Conservation (phyloP, 1,284 basidiomycete species). For the Ganoderma sinense region DNA sequence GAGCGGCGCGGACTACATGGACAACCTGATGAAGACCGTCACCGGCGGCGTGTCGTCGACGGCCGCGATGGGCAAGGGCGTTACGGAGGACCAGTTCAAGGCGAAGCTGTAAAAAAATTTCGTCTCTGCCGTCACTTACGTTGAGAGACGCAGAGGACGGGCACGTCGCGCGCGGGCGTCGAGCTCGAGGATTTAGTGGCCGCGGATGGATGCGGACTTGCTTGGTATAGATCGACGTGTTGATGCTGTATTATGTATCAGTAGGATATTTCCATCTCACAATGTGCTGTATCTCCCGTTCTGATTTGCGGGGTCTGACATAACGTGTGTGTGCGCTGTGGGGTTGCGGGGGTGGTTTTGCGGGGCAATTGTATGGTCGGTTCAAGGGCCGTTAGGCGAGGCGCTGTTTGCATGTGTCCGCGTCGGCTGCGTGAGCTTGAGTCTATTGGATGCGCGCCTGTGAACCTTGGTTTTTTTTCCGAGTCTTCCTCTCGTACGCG, state of each 20-base stretch:
- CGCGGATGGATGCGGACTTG: not conserved
- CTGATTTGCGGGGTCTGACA: not conserved
- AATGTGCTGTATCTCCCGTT: not conserved
- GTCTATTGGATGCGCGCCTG: too few relatives aligned
- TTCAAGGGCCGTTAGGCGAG: too few relatives aligned
- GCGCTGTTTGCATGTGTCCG: too few relatives aligned
- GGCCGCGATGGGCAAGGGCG: constrained; percentile 93
- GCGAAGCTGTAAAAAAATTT: constrained; percentile 50
- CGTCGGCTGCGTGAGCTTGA: too few relatives aligned
- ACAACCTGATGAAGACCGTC: constrained; percentile 92
- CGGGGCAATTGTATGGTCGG: too few relatives aligned
- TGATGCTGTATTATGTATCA: not conserved
- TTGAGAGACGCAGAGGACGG: too few relatives aligned
- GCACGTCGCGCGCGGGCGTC: too few relatives aligned
- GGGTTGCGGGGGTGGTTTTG: too few relatives aligned
- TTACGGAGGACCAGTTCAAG: constrained; percentile 92
- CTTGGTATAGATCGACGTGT: not conserved
- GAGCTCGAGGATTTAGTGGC: not conserved
- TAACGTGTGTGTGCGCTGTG: not conserved
- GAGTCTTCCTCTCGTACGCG: too few relatives aligned
- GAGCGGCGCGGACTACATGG: constrained; percentile 95
- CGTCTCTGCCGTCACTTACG: too few relatives aligned
- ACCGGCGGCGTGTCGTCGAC: constrained; percentile 96
- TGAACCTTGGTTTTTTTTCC: too few relatives aligned
- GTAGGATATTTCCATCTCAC: not conserved